Percentiles rank a stretch among this genome's conserved stretches.
Evolutionary conservation across 495 filamentous ascomycete genomes (phyloP).

Genomic region (Penicillium bialowiezense): DNA sequence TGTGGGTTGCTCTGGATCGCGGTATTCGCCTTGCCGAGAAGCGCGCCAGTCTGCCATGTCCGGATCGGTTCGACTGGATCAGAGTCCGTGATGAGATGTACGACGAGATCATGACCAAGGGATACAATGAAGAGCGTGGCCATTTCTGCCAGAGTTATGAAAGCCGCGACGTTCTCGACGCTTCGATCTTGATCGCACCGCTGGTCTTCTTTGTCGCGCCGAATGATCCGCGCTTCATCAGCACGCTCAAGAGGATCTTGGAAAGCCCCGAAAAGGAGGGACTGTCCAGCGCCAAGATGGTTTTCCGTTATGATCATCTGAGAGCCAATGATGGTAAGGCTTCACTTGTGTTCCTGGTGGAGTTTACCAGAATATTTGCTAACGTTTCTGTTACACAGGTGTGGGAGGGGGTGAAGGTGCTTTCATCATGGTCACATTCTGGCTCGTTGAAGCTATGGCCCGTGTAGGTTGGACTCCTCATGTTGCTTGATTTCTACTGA

Average conservation of each 20-base stretch:
- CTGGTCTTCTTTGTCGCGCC: constrained; percentile 73
- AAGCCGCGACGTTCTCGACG: constrained; percentile 62
- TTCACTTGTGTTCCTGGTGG: neutral
- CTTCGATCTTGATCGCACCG: constrained; percentile 67
- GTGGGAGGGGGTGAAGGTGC: constrained; percentile 71
- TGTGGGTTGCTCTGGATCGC: constrained; percentile 74
- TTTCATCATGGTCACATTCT: constrained; percentile 77
- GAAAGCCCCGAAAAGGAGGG: constrained; percentile 67
- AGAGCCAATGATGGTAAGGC: constrained; percentile 62
- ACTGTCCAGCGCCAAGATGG: constrained; percentile 65
- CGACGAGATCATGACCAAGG: constrained; percentile 70
- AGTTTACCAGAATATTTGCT: constrained; percentile 5
- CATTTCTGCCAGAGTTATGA: constrained; percentile 74
- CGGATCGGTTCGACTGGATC: constrained; percentile 61
- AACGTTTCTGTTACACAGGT: constrained; percentile 41
- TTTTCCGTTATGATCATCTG: constrained; percentile 67
- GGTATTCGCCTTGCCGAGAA: constrained; percentile 69
- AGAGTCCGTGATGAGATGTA: constrained; percentile 60
- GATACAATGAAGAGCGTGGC: constrained; percentile 59
- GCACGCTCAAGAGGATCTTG: constrained; percentile 65
- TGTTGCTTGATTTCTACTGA: neutral
- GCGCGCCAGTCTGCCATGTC: constrained; percentile 62
- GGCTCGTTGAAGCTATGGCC: constrained; percentile 74
- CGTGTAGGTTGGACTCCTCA: constrained; percentile 39
- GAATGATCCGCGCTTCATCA: constrained; percentile 68